These are phyloP conservation scores for Dichotomopilus funicola DNA, from an alignment of 2,329 filamentous ascomycete species.

Conservation along the genomic window DNA sequence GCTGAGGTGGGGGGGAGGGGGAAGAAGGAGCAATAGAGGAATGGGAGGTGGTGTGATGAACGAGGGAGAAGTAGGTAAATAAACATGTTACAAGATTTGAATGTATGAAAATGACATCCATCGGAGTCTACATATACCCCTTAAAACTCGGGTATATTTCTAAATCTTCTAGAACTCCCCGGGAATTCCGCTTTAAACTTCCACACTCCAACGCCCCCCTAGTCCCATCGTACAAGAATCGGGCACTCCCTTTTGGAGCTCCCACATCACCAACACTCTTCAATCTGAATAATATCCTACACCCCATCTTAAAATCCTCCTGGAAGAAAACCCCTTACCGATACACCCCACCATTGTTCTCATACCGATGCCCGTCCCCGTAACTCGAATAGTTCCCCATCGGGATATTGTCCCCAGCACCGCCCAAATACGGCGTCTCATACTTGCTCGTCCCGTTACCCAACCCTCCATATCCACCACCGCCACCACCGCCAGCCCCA, in stretches of 20 bases:
- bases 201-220: no score
- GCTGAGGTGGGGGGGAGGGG: slow-evolving; percentile 1
- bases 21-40: not conserved
- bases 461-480: slow-evolving; percentile 11
- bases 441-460: slow-evolving; percentile 7
- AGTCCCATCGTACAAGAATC: no score
- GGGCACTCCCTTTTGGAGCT: no score
- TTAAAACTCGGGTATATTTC: not conserved
- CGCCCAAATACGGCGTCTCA: slow-evolving; percentile 1
- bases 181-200: not conserved
- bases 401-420: not conserved
- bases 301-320: no score
- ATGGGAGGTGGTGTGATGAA: not conserved
- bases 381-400: slow-evolving; percentile 5
- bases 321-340: not conserved
- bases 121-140: no score
- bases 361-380: slow-evolving; percentile 3
- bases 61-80: not conserved
- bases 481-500: slow-evolving; percentile 1
- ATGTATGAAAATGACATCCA: no score
- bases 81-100: not conserved
- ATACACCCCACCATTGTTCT: slow-evolving; percentile 3
- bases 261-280: no score
- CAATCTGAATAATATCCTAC: no score
- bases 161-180: not conserved